A percentile compares a stretch with the other conserved stretches of the same genome.
phyloP scores from a whole-genome alignment of 2,329 filamentous ascomycete genomes.

The Rhynchosporium graminicola region DNA sequence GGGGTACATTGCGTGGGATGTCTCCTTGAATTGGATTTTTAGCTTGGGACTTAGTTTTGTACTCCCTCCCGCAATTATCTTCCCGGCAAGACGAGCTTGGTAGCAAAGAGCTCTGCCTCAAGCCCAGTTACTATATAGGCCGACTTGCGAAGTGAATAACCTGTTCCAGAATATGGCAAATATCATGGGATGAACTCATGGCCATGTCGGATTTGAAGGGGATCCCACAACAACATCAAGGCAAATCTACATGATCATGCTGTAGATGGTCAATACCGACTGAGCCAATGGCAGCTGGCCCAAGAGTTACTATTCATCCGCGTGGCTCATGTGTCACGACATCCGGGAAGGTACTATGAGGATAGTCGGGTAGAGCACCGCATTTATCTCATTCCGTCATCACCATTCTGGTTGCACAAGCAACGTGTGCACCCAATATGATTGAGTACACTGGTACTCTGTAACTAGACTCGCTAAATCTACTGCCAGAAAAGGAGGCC shows the following conservation, averaged over 20 bases:
- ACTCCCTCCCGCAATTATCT: neutral
- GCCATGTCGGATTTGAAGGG: neutral
- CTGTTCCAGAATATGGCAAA: neutral
- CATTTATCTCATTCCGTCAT: neutral
- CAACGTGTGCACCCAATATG: no score
- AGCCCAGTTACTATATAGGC: neutral
- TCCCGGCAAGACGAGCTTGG: neutral
- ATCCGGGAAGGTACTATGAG: slow-evolving; percentile 7
- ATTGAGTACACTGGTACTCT: no score
- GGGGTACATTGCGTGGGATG: slow-evolving; percentile 1
- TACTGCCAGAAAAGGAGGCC: no score
- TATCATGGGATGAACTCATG: neutral
- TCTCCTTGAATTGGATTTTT: neutral
- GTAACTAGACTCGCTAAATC: no score
- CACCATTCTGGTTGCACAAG: neutral
- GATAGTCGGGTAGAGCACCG: neutral
- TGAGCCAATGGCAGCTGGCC: neutral
- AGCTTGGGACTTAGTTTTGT: slow-evolving; percentile 11
- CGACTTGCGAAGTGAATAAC: neutral
- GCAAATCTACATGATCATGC: neutral
- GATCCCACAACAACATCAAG: neutral
- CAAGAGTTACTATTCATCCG: slow-evolving; percentile 8
- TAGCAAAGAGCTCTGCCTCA: neutral
- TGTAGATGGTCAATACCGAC: slow-evolving; percentile 1
- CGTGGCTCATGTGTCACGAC: slow-evolving; percentile 8